These are phyloP conservation scores for Leccinum angustisporum DNA, from an alignment of 1,284 basidiomycete genomes.

Conservation along the genomic window DNA sequence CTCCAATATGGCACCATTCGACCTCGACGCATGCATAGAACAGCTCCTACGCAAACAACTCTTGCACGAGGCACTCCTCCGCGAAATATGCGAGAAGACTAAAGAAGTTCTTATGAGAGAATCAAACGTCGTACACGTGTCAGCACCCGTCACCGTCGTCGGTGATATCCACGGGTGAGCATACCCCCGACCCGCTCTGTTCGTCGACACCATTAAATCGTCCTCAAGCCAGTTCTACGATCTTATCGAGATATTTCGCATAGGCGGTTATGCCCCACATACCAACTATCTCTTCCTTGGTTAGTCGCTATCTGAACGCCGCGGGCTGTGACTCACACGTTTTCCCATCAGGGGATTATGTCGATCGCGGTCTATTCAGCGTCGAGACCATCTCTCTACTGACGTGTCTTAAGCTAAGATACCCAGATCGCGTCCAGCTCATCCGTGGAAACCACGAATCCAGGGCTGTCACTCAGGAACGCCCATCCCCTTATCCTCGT, in stretches of 20 bases:
- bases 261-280: conserved; percentile 94
- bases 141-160: conserved; percentile 97
- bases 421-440: conserved; percentile 95
- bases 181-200: conserved; percentile 12
- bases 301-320: conserved; percentile 39
- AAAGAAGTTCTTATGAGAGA: conserved; percentile 99
- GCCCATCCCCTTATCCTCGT: conserved; percentile 29
- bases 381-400: conserved; percentile 98
- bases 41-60: conserved; percentile 90
- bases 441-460: conserved; percentile 99
- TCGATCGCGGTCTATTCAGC: conserved; percentile 95
- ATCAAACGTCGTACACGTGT: conserved; percentile 97
- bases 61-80: conserved; percentile 86
- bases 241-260: conserved; percentile 97
- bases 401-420: conserved; percentile 95
- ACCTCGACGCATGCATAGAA: conserved; percentile 93
- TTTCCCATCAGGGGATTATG: conserved; percentile 81
- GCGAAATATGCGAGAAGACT: conserved; percentile 98
- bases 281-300: conserved; percentile 98
- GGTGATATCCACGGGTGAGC: conserved; percentile 98
- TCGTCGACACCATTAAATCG: conserved; percentile 29
- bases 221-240: conserved; percentile 94
- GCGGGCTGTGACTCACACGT: conserved; percentile 2
- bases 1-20: conserved; percentile 79
- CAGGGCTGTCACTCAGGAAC: conserved; percentile 94